Evolutionary conservation across 306 rosid species (phyloP), one percentile per base, ranked within the genome.

Genomic region (Ochetophila trinervis): DNA sequence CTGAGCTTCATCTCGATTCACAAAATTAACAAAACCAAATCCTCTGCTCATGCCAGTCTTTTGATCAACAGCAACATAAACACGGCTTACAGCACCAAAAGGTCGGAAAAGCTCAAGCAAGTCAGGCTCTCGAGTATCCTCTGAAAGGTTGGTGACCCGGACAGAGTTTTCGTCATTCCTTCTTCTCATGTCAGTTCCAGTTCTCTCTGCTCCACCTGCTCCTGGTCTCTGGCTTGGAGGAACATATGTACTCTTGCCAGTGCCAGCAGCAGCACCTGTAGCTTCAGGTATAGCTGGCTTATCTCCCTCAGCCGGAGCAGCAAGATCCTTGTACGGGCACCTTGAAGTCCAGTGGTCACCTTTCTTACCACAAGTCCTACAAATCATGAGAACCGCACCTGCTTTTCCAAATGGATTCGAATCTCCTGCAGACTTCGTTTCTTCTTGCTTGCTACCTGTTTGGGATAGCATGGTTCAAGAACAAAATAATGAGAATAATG

Each of bases 301-400:
- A 48, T 92, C 98, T 47, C 69, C 73, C 47, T 86, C 96, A 7
- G 83, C 6, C 1, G 73, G 95, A 16, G 56, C 76, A 10, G 93
- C 88, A 9, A 92, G 93, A 83, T 92, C 98, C 83, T 92, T 92
- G 84, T 87, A 89, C 0, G 98, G 98, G 66, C 98, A 92, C 76
- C 88, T 83, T 20, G 98, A 86, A 57, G 95, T 92, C 98, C 98
- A 92, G 72, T 92, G 96, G 58, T 92, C 98, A 60, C 98, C 98
- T 75, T 93, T 89, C 82, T 86, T 93, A 49, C 97, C 94, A 71
- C 98, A 93, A 24, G 91, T 87, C 67, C 96, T 82, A 77, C 98
- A 93, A 19, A 93, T 84, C 92, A 85, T 93, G 47, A 93, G 96
- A 69, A 85, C 91, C 57, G 96, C 95, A 69, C 95, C 91, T n/a